phyloP scores from a whole-genome alignment of 1,139 yeast species.

The Magnusiomyces clavatus region DNA sequence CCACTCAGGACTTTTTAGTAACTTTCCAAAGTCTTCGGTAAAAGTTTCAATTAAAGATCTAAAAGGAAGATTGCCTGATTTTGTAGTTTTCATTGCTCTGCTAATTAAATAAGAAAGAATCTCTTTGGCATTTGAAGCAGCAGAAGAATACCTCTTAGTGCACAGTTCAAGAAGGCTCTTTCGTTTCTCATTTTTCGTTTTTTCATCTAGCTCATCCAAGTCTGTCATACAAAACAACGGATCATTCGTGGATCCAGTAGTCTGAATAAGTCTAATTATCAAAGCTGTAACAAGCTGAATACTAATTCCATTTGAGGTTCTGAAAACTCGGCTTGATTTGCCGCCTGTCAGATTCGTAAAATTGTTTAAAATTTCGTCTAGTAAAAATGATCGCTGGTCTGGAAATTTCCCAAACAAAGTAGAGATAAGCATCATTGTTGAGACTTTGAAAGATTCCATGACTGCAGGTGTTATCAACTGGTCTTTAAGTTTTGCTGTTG shows the following conservation, averaged over 20 bases:
- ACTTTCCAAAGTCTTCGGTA: constrained; percentile 45
- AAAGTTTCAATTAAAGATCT: constrained; percentile 40
- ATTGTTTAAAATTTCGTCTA: constrained; percentile 51
- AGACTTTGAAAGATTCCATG: constrained; percentile 32
- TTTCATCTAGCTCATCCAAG: constrained; percentile 13
- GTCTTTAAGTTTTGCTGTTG: constrained; percentile 23
- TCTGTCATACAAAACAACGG: constrained; percentile 15
- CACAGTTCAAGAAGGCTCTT: constrained; percentile 5
- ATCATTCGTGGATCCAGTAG: constrained; percentile 30
- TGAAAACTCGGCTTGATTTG: constrained; percentile 40
- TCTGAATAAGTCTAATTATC: constrained; percentile 41
- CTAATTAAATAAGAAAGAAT: constrained; percentile 23
- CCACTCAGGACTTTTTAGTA: constrained; percentile 53
- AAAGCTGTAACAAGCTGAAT: constrained; percentile 45
- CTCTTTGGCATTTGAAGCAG: constrained; percentile 36
- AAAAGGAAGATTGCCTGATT: constrained; percentile 23
- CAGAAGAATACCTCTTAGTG: constrained; percentile 28
- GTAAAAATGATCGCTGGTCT: constrained; percentile 50
- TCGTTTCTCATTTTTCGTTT: not conserved
- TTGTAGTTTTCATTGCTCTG: constrained; percentile 21
- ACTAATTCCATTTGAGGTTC: constrained; percentile 38
- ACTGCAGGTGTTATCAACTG: constrained; percentile 26
- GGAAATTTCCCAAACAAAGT: constrained; percentile 14
- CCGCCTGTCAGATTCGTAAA: constrained; percentile 43
- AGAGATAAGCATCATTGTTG: constrained; percentile 36